phyloP scores from a whole-genome alignment of 768 basidiomycete species.

The Xanthoconium stramineum region DNA sequence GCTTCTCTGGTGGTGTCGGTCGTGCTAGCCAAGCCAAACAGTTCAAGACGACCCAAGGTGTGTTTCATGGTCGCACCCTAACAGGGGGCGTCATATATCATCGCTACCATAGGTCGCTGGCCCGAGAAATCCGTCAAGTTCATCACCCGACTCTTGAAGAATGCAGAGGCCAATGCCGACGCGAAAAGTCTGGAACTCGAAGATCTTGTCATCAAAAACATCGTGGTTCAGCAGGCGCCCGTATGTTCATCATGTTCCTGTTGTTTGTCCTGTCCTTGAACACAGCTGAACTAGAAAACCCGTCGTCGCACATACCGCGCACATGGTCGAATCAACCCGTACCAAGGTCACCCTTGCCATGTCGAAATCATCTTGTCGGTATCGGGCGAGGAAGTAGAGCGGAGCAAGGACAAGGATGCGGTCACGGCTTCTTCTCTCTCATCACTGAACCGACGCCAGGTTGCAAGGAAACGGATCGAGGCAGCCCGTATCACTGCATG shows the following conservation, averaged over 20 bases:
- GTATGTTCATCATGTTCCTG: conserved; percentile 45
- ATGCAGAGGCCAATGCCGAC: conserved; percentile 98
- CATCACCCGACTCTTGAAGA: conserved; percentile 92
- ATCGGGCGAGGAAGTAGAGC: conserved; percentile 81
- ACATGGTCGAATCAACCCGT: conserved; percentile 97
- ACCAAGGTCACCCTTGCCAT: conserved; percentile 97
- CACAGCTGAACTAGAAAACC: conserved; percentile 66
- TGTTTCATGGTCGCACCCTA: conserved; percentile 27
- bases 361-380: conserved; percentile 91
- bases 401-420: conserved; percentile 78
- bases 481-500: conserved; percentile 51
- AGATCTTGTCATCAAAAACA: conserved; percentile 92
- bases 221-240: conserved; percentile 97
- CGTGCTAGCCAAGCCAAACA: conserved; percentile 93
- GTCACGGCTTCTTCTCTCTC: conserved; percentile 47
- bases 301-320: conserved; percentile 99
- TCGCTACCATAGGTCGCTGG: conserved; percentile 80
- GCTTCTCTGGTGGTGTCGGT: conserved; percentile 94
- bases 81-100: not conserved
- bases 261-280: conserved; percentile 1
- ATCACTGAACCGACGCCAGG: conserved; percentile 81
- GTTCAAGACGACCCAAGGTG: conserved; percentile 95
- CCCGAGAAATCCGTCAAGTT: conserved; percentile 98
- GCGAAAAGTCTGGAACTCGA: conserved; percentile 94
- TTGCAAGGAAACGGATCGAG: conserved; percentile 85